Conservation (phyloP, 768 basidiomycete genomes). For the Serendipita sp. region DNA sequence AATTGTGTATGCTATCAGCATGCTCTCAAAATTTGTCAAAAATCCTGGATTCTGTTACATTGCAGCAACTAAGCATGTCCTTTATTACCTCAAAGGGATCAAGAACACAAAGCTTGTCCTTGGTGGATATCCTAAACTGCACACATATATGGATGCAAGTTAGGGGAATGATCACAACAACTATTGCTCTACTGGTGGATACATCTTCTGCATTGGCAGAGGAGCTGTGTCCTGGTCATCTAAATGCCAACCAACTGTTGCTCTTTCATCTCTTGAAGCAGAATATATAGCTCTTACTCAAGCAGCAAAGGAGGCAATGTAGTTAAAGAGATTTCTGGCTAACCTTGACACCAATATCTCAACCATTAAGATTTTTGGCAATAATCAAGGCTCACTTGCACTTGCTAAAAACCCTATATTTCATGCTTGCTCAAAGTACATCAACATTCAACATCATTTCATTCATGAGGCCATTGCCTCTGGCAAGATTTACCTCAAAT, state of each 20-base stretch:
- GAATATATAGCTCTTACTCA: slow-evolving; percentile 12
- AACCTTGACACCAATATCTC: not conserved
- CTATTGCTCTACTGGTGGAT: slow-evolving; percentile 9
- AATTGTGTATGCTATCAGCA: slow-evolving; percentile 18
- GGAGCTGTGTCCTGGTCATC: slow-evolving; percentile 10
- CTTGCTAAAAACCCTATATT: slow-evolving; percentile 17
- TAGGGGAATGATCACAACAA: slow-evolving; percentile 6
- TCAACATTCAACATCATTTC: slow-evolving; percentile 23
- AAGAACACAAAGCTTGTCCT: not conserved
- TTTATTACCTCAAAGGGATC: not conserved
- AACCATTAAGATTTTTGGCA: slow-evolving; percentile 7
- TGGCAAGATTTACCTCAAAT: slow-evolving; percentile 6
- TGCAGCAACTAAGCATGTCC: not conserved
- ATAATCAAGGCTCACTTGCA: slow-evolving; percentile 22
- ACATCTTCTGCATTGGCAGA: slow-evolving; percentile 3
- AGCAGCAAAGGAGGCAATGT: slow-evolving; percentile 8
- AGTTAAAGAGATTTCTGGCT: slow-evolving; percentile 1
- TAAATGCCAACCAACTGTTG: slow-evolving; percentile 9
- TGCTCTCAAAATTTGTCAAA: slow-evolving; percentile 9
- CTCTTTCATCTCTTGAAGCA: slow-evolving; percentile 10
- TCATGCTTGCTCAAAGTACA: slow-evolving; percentile 24
- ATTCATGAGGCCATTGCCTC: slow-evolving; percentile 17
- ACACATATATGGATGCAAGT: not conserved
- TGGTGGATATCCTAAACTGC: not conserved
- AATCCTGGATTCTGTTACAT: not conserved